Percentiles rank a stretch among this genome's conserved stretches.
Evolutionary conservation across 1,284 basidiomycete species (phyloP).

Genomic region (Bondarzewia mesenterica): DNA sequence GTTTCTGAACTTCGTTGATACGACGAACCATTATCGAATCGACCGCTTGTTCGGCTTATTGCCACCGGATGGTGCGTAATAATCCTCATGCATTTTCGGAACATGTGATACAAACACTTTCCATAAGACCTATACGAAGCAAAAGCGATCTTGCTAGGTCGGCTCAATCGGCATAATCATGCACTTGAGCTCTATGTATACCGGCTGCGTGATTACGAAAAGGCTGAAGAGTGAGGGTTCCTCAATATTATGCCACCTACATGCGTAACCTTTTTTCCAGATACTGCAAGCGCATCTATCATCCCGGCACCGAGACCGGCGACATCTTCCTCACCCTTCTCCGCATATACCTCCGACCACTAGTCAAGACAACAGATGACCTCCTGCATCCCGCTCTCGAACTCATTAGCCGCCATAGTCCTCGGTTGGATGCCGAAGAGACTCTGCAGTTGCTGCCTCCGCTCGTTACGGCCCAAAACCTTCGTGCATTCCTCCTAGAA

Average conservation of each 20-base stretch:
- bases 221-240: conserved; percentile 76
- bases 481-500: conserved; percentile 74
- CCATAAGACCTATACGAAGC: conserved; percentile 76
- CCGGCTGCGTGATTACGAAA: conserved; percentile 69
- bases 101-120: background rate
- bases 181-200: conserved; percentile 93
- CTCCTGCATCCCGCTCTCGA: conserved; percentile 75
- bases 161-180: conserved; percentile 85
- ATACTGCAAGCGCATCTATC: conserved; percentile 81
- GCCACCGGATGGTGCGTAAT: conserved; percentile 58
- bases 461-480: conserved; percentile 72
- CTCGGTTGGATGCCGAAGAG: conserved; percentile 71
- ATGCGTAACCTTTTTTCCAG: conserved; percentile 28
- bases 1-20: conserved; percentile 72
- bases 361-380: conserved; percentile 34
- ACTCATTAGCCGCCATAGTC: conserved; percentile 78
- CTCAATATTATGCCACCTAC: background rate
- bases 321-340: conserved; percentile 81
- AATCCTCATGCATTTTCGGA: background rate
- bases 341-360: conserved; percentile 80
- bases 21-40: conserved; percentile 65
- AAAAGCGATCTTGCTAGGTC: conserved; percentile 83
- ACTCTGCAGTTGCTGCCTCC: conserved; percentile 85
- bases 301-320: conserved; percentile 45
- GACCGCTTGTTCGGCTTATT: conserved; percentile 76